Evolutionary conservation across 2,329 filamentous ascomycete genomes (phyloP).

Genomic region (Penicillium sp.): DNA sequence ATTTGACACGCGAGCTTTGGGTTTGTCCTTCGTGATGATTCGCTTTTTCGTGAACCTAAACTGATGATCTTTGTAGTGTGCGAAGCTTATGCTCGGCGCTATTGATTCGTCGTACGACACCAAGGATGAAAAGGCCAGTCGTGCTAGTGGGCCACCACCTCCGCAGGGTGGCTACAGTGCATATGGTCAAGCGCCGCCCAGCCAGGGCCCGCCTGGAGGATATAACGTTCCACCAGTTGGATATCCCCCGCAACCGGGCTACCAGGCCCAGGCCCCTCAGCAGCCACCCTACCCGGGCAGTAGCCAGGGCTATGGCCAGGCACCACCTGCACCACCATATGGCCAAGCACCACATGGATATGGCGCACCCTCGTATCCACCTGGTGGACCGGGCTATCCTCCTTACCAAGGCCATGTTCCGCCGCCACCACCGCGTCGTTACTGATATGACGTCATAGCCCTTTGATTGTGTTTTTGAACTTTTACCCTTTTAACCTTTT

Average conservation of each 20-base stretch:
- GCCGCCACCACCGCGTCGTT: conserved; percentile 21
- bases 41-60: neutral
- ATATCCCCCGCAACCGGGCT: conserved; percentile 14
- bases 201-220: conserved; percentile 17
- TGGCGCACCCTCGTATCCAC: conserved; percentile 14
- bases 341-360: conserved; percentile 24
- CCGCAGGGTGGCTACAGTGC: conserved; percentile 37
- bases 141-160: conserved; percentile 28
- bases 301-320: conserved; percentile 20
- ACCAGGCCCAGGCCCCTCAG: conserved; percentile 6
- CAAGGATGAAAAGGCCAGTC: conserved; percentile 56
- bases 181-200: conserved; percentile 22
- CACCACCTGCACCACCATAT: conserved; percentile 17
- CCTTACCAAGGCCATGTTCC: conserved; percentile 20
- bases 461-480: neutral
- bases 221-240: conserved; percentile 14
- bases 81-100: conserved; percentile 62
- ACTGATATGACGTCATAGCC: conserved; percentile 18
- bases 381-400: conserved; percentile 18
- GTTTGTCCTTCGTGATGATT: conserved; percentile 26
- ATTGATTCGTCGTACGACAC: conserved; percentile 62
- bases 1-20: conserved; percentile 62
- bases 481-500: neutral
- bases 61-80: conserved; percentile 39
- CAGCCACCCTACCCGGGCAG: conserved; percentile 12